Conservation (phyloP, 768 basidiomycete species). For the Lactarius quietus region DNA sequence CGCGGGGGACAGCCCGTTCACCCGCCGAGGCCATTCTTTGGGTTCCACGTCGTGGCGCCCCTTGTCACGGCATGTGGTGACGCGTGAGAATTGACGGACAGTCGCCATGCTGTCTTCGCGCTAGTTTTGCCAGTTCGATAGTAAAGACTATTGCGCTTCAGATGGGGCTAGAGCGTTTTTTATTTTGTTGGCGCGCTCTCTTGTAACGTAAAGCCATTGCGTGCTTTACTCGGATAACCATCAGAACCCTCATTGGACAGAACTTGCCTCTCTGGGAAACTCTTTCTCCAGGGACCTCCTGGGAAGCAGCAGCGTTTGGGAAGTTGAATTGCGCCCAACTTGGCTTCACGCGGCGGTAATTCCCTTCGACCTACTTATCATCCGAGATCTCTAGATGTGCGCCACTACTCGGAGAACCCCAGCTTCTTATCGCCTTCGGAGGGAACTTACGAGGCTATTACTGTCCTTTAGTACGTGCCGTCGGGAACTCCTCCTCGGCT, state of each 20-base stretch:
- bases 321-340: conserved; percentile 13
- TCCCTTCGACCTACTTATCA: conserved; percentile 17
- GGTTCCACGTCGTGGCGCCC: conserved; percentile 25
- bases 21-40: conserved; percentile 24
- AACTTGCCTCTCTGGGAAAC: conserved; percentile 19
- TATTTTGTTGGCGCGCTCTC: conserved; percentile 11
- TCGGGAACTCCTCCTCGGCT: conserved; percentile 2
- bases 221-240: conserved; percentile 21
- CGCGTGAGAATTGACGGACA: conserved; percentile 20
- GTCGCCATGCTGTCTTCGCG: conserved; percentile 21
- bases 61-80: conserved; percentile 21
- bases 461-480: conserved; percentile 18
- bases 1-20: conserved; percentile 7
- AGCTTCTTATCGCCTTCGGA: conserved; percentile 23
- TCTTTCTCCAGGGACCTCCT: conserved; percentile 16
- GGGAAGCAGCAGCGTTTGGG: conserved; percentile 17
- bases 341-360: conserved; percentile 12
- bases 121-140: conserved; percentile 24
- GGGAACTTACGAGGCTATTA: conserved; percentile 24
- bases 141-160: conserved; percentile 21
- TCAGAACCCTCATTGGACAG: conserved; percentile 25
- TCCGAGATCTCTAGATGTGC: conserved; percentile 19
- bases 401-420: conserved; percentile 21
- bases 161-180: conserved; percentile 24
- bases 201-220: conserved; percentile 23